Conservation (phyloP, 768 basidiomycete species). For the Coprinopsis strossmayeri region DNA sequence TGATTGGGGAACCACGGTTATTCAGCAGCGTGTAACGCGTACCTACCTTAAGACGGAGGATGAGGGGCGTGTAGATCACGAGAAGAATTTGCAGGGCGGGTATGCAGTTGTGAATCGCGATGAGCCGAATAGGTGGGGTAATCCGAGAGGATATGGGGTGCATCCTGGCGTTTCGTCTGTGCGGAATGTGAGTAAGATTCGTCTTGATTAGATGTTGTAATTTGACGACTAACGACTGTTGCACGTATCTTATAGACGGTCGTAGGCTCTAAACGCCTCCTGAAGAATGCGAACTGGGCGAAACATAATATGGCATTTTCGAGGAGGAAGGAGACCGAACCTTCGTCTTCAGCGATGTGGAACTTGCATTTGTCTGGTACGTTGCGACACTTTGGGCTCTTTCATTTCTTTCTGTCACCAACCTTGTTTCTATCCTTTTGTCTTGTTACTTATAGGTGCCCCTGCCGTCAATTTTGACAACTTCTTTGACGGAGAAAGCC, state of each 20-base stretch:
- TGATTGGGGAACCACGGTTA: conserved; percentile 50
- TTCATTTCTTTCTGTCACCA: too few species aligned
- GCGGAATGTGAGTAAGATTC: conserved; percentile 33
- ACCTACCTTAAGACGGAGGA: conserved; percentile 47
- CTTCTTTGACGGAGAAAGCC: conserved; percentile 58
- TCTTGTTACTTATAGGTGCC: too few species aligned
- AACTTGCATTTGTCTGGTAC: conserved; percentile 61
- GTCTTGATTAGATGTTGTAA: not conserved
- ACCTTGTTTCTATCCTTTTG: too few species aligned
- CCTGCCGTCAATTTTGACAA: conserved; percentile 54
- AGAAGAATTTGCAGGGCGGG: conserved; percentile 48
- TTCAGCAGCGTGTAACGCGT: conserved; percentile 46
- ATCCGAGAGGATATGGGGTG: conserved; percentile 51
- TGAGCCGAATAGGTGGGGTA: conserved; percentile 48
- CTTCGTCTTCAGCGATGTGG: conserved; percentile 51
- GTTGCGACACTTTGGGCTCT: too few species aligned
- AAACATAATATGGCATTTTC: conserved; percentile 56
- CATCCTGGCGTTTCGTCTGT: conserved; percentile 54
- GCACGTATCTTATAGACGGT: conserved; percentile 34
- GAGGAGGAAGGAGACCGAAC: conserved; percentile 55
- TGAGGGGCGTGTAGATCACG: conserved; percentile 44
- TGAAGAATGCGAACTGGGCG: conserved; percentile 63
- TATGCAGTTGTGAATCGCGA: conserved; percentile 53
- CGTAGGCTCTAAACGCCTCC: conserved; percentile 50
- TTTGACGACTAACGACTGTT: conserved; percentile 4